phyloP scores from a whole-genome alignment of 441 rosid genomes.

The Aleurites moluccanus region DNA sequence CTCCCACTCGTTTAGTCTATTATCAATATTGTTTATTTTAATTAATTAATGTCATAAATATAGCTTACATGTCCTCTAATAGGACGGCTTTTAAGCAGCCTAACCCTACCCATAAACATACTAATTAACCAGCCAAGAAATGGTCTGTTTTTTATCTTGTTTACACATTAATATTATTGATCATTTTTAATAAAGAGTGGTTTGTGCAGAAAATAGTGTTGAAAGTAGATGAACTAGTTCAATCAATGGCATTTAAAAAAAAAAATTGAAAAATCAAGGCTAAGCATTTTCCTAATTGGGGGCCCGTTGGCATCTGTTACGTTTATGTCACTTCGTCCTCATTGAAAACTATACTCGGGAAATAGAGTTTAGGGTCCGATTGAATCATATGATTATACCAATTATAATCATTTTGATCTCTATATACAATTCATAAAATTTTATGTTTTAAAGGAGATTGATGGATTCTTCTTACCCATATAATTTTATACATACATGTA shows the following conservation, averaged over 20 bases:
- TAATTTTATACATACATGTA: not conserved
- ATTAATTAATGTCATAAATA: not conserved
- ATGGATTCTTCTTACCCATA: constrained; percentile 35
- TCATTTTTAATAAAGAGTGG: constrained; percentile 3
- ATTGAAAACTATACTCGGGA: not conserved
- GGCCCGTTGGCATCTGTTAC: not conserved
- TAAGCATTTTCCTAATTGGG: not conserved
- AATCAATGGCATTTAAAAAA: constrained; percentile 23
- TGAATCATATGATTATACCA: constrained; percentile 5
- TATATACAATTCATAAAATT: constrained; percentile 14
- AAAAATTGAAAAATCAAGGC: not conserved
- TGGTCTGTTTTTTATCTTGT: constrained; percentile 11
- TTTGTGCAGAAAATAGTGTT: not conserved
- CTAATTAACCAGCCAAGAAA: not conserved
- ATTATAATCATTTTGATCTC: constrained; percentile 17
- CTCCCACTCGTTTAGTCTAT: not conserved
- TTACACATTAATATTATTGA: not conserved
- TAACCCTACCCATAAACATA: not conserved
- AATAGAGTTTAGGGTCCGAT: constrained; percentile 15
- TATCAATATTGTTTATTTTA: not conserved
- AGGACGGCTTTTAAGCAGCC: constrained; percentile 7
- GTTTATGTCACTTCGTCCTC: constrained; percentile 4
- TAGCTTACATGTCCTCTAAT: not conserved
- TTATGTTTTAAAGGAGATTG: constrained; percentile 22
- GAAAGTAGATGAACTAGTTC: constrained; percentile 23